Percentiles rank a stretch among this genome's conserved stretches.
These are phyloP conservation scores for Cymbidium sinense DNA, from an alignment of 106 monocot genomes.

Conservation along the genomic window DNA sequence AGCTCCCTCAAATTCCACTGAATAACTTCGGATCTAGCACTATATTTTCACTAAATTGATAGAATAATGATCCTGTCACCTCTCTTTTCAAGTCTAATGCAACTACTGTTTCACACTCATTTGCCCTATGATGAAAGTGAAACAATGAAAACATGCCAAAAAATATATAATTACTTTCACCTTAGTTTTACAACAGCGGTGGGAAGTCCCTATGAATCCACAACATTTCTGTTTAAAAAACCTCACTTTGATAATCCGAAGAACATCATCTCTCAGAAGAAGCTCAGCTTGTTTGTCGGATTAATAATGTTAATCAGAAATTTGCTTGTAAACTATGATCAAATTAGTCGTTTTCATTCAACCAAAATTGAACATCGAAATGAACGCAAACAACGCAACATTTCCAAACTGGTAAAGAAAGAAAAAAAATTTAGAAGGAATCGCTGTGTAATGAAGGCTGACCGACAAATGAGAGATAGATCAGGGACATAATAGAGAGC, in stretches of 20 bases:
- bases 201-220: background rate
- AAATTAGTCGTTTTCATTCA: background rate
- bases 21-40: too few species aligned
- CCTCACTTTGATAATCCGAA: background rate
- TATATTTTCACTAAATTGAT: too few species aligned
- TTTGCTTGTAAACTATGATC: background rate
- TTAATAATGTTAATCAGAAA: background rate
- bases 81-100: too few species aligned
- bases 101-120: too few species aligned
- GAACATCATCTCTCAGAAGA: too few species aligned
- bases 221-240: background rate
- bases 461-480: conserved; percentile 10
- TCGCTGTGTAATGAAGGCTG: conserved; percentile 4
- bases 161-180: too few species aligned
- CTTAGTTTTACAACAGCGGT: too few species aligned
- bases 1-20: too few species aligned
- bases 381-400: background rate
- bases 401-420: background rate
- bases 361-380: background rate
- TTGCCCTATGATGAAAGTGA: too few species aligned
- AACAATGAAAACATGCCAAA: too few species aligned
- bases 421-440: background rate
- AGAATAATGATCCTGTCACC: too few species aligned
- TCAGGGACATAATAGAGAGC: conserved; percentile 5
- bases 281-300: background rate